Conservation (phyloP, 306 rosid species). For the Quercus cerris region DNA sequence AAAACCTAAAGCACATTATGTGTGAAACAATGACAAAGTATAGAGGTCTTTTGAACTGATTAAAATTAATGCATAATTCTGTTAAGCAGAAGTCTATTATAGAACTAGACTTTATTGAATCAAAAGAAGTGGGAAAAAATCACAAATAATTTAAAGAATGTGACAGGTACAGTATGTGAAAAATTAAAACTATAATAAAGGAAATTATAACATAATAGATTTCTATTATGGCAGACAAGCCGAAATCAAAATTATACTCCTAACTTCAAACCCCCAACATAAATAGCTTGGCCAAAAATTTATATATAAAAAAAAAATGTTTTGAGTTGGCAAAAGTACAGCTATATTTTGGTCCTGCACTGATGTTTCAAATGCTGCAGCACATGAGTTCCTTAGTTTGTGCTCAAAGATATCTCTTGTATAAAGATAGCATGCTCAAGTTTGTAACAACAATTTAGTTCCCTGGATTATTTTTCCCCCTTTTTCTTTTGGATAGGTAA, state of each 20-base stretch:
- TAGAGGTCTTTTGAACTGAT: not conserved
- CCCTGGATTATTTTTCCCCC: no score
- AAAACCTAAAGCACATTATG: not conserved
- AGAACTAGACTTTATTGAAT: not conserved
- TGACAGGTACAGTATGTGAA: not conserved
- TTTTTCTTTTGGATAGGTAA: not conserved
- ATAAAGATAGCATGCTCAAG: not conserved
- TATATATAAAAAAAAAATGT: not conserved
- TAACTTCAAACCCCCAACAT: not conserved
- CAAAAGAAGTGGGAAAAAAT: not conserved
- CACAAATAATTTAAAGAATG: not conserved
- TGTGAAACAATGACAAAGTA: not conserved
- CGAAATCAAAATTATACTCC: not conserved
- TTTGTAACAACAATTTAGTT: not conserved
- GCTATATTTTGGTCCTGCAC: not conserved
- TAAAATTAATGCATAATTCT: not conserved
- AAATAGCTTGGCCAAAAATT: not conserved
- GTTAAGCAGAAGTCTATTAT: not conserved
- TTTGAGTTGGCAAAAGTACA: not conserved
- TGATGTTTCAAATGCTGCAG: not conserved
- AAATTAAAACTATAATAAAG: not conserved
- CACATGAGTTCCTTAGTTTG: not conserved
- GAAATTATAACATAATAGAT: not conserved
- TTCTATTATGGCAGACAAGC: not conserved
- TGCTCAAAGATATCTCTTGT: not conserved